These are phyloP conservation scores for Vitis amurensis DNA, from an alignment of 164 flowering plant genomes.

Conservation along the genomic window DNA sequence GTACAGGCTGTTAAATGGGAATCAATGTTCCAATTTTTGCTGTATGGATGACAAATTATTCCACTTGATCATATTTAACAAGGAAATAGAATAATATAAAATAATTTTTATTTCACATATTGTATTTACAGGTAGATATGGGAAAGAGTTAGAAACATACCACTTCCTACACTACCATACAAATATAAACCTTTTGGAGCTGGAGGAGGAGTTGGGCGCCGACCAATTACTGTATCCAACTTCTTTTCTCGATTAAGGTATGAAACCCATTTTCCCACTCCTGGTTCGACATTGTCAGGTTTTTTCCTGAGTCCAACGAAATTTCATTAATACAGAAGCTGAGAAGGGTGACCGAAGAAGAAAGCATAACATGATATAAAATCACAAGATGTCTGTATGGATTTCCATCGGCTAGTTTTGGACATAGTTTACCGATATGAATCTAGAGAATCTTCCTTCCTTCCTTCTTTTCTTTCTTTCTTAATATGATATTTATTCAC, in stretches of 20 bases:
- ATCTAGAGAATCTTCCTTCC: no score
- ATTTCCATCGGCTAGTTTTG: no score
- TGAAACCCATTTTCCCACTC: constrained; percentile 98
- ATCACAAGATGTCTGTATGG: constrained; percentile 3
- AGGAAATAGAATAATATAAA: no score
- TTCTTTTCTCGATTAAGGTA: constrained; percentile 89
- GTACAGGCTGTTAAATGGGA: not conserved
- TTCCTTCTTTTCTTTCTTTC: no score
- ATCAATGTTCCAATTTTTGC: not conserved
- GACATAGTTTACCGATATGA: no score
- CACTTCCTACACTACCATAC: constrained; percentile 97
- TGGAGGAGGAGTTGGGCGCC: constrained; percentile 76
- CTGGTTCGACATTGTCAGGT: constrained; percentile 60
- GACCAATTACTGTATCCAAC: constrained; percentile 74
- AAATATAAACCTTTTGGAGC: constrained; percentile 92
- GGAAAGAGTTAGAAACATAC: constrained; percentile 34
- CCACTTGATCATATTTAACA: not conserved
- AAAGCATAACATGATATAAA: not conserved
- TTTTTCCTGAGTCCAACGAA: constrained; percentile 39
- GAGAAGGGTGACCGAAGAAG: not conserved
- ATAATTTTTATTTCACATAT: not conserved
- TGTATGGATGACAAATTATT: not conserved
- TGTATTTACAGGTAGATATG: not conserved
- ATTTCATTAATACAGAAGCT: constrained; percentile 3
- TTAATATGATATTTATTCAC: no score